These are phyloP conservation scores for Glonium stellatum DNA, from an alignment of 495 filamentous ascomycete species.

Conservation along the genomic window DNA sequence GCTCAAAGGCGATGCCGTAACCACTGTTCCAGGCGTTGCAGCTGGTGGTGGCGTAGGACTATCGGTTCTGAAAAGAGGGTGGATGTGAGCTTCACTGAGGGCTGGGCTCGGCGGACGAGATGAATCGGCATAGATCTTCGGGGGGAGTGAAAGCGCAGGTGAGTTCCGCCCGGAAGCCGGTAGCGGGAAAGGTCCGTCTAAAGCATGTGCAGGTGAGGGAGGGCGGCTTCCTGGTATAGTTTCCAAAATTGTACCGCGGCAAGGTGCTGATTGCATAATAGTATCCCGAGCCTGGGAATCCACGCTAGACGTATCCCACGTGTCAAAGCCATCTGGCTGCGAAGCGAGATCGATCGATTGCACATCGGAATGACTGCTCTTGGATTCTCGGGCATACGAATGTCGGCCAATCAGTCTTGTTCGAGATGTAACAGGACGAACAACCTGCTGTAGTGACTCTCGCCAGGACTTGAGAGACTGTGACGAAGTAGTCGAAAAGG, in stretches of 20 bases:
- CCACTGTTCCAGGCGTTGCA: slow-evolving; percentile 59
- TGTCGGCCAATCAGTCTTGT: slow-evolving; percentile 24
- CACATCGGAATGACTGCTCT: slow-evolving; percentile 16
- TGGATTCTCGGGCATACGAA: slow-evolving; percentile 15
- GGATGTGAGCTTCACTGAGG: slow-evolving; percentile 65
- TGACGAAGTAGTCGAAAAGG: slow-evolving; percentile 20
- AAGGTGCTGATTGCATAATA: slow-evolving; percentile 44
- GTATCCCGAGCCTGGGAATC: slow-evolving; percentile 52
- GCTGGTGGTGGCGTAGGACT: slow-evolving; percentile 64
- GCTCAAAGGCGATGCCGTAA: slow-evolving; percentile 63
- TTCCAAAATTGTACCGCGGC: slow-evolving; percentile 45
- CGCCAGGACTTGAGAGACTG: slow-evolving; percentile 25
- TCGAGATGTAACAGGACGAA: slow-evolving; percentile 29
- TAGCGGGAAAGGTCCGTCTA: slow-evolving; percentile 29
- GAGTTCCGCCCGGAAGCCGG: background rate
- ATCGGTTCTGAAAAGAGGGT: slow-evolving; percentile 74
- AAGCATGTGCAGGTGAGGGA: slow-evolving; percentile 32
- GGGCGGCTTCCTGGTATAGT: slow-evolving; percentile 54
- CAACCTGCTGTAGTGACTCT: slow-evolving; percentile 26
- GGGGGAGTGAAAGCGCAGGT: slow-evolving; percentile 10
- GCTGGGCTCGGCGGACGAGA: slow-evolving; percentile 31
- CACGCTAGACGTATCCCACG: slow-evolving; percentile 60
- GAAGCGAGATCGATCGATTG: slow-evolving; percentile 19
- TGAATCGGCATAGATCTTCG: slow-evolving; percentile 7
- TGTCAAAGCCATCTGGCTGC: slow-evolving; percentile 53